Conservation (phyloP, 169 alveolate species). For the Eimeria falciformis region DNA sequence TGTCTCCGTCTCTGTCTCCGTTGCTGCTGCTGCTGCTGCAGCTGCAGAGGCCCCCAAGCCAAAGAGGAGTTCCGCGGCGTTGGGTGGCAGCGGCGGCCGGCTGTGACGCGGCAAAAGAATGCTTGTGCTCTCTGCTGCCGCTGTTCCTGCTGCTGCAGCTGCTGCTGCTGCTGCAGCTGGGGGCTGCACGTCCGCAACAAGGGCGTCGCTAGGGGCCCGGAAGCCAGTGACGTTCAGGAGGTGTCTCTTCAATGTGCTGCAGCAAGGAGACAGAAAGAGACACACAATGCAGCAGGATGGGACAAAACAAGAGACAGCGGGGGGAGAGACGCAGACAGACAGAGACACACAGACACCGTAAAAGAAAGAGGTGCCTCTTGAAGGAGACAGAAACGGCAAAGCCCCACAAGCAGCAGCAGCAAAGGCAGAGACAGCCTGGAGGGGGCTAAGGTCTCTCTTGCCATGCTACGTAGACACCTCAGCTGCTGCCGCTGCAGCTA, state of each 20-base stretch:
- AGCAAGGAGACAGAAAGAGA: not conserved
- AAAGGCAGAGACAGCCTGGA: not conserved
- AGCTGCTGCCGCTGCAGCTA: slow-evolving; percentile 7
- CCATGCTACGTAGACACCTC: not conserved
- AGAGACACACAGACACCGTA: no score
- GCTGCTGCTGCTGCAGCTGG: slow-evolving; percentile 44
- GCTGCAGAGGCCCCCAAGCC: slow-evolving; percentile 37
- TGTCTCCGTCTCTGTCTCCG: slow-evolving; percentile 9
- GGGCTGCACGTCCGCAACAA: slow-evolving; percentile 19
- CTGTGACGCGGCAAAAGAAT: not conserved
- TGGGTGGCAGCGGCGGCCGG: not conserved
- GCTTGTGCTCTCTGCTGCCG: not conserved
- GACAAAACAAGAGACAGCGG: no score
- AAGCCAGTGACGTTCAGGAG: not conserved
- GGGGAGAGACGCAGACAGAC: no score
- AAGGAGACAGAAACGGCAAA: not conserved
- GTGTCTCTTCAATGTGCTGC: slow-evolving; percentile 11
- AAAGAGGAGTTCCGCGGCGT: not conserved
- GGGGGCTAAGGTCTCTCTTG: not conserved
- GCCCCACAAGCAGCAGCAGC: slow-evolving; percentile 1
- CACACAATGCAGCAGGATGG: not conserved
- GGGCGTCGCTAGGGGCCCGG: slow-evolving; percentile 9
- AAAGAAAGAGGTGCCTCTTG: not conserved
- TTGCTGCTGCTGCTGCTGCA: slow-evolving; percentile 38
- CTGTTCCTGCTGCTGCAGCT: slow-evolving; percentile 50